Conservation (phyloP, 2,329 filamentous ascomycete species). For the Xylariaceae sp. region DNA sequence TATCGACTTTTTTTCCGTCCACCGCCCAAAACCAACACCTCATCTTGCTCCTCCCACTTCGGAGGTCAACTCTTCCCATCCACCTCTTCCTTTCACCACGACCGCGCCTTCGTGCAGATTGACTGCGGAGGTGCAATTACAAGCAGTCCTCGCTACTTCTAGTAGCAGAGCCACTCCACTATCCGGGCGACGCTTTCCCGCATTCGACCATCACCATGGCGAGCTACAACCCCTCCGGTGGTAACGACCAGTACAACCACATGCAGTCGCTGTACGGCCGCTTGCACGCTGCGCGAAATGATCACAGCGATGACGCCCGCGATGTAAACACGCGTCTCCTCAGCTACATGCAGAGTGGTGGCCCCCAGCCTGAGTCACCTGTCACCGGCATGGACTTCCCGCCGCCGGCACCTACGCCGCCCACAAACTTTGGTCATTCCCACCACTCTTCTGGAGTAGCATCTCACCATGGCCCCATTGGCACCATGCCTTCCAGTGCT, state of each 20-base stretch:
- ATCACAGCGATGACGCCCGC: conserved; percentile 17
- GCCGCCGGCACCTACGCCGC: conserved; percentile 40
- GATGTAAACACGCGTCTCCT: conserved; percentile 22
- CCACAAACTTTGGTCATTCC: conserved; percentile 29
- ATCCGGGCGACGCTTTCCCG: no score
- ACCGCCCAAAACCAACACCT: no score
- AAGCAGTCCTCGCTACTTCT: no score
- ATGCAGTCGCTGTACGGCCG: conserved; percentile 35
- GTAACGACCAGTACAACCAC: conserved; percentile 26
- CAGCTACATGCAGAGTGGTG: conserved; percentile 20
- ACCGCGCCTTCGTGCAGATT: no score
- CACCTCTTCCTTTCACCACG: no score
- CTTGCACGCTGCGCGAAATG: conserved; percentile 22
- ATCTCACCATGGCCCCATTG: conserved; percentile 41
- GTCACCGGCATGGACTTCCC: conserved; percentile 25
- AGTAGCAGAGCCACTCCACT: no score
- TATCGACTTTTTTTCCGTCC: no score
- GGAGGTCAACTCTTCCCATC: no score
- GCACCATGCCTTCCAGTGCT: conserved; percentile 31
- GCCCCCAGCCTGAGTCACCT: conserved; percentile 21
- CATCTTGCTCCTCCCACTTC: no score
- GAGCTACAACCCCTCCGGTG: conserved; percentile 24
- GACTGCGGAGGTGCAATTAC: no score
- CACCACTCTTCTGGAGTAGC: conserved; percentile 32
- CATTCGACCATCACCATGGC: conserved; percentile 24